Conservation (phyloP, 2,329 filamentous ascomycete genomes). For the Colletotrichum falcatum region DNA sequence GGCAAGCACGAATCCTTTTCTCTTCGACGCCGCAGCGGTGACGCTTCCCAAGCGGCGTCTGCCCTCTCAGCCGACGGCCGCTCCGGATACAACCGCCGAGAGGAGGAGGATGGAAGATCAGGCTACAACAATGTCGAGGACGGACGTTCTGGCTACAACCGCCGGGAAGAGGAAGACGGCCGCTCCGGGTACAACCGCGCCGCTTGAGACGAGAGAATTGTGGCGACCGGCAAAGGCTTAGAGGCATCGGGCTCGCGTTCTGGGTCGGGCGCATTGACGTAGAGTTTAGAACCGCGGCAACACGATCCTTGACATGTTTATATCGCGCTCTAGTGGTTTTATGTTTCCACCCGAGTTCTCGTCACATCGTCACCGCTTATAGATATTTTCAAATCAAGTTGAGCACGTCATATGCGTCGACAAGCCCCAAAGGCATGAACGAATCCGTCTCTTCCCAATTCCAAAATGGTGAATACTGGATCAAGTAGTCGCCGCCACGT, state of each 20-base stretch:
- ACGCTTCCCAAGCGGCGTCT: background rate
- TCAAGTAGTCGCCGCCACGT: background rate
- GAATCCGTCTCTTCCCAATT: background rate
- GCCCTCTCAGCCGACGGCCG: background rate
- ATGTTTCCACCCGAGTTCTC: rapidly evolving
- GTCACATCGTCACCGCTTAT: too few species aligned
- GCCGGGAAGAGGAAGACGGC: background rate
- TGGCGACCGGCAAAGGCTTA: too few species aligned
- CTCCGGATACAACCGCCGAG: conserved; percentile 9
- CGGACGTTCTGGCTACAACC: background rate
- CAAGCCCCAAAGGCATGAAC: background rate
- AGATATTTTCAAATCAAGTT: background rate
- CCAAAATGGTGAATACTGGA: background rate
- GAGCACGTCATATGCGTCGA: too few species aligned
- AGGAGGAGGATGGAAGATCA: background rate
- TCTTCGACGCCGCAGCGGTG: background rate
- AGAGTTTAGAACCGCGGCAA: background rate
- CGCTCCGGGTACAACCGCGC: background rate
- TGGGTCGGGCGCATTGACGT: background rate
- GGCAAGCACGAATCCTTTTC: too few species aligned
- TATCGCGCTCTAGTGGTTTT: background rate
- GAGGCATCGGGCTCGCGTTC: background rate
- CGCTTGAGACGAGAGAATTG: too few species aligned
- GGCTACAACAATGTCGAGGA: background rate
- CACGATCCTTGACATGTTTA: background rate